These are phyloP conservation scores for Cladophialophora carrionii DNA, from an alignment of 2,329 filamentous ascomycete genomes.

Conservation along the genomic window DNA sequence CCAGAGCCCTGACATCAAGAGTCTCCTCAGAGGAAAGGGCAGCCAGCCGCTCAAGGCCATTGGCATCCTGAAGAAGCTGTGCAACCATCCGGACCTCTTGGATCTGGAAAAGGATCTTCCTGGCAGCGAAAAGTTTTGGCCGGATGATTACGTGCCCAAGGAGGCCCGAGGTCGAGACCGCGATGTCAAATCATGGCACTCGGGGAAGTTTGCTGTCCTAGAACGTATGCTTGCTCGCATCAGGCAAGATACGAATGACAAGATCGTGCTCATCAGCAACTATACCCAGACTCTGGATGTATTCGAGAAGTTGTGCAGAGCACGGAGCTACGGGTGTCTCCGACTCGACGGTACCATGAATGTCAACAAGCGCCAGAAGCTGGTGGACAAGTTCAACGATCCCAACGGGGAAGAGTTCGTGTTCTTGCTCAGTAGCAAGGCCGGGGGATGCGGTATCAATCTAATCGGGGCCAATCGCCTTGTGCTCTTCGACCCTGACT, in stretches of 20 bases:
- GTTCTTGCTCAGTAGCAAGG: conserved; percentile 95
- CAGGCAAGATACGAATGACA: conserved; percentile 94
- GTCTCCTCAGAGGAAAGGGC: conserved; percentile 85
- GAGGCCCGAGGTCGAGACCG: conserved; percentile 85
- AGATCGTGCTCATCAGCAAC: conserved; percentile 98
- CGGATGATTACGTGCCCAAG: conserved; percentile 85
- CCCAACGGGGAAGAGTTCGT: conserved; percentile 87
- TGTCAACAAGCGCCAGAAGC: conserved; percentile 92
- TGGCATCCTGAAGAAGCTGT: conserved; percentile 94
- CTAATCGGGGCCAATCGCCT: conserved; percentile 92
- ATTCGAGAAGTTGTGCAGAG: conserved; percentile 87
- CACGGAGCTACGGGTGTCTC: conserved; percentile 79
- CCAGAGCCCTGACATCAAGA: conserved; percentile 91
- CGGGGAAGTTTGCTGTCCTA: conserved; percentile 97
- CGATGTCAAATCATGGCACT: conserved; percentile 93
- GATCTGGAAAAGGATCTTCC: conserved; percentile 81
- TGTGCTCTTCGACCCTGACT: conserved; percentile 94
- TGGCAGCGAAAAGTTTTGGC: conserved; percentile 79
- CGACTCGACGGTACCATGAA: conserved; percentile 97
- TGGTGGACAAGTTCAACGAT: conserved; percentile 97
- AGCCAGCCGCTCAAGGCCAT: conserved; percentile 97
- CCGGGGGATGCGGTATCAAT: conserved; percentile 94
- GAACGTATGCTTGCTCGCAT: conserved; percentile 97
- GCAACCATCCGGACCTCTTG: conserved; percentile 94
- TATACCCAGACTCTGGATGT: conserved; percentile 96